Conservation (phyloP, 495 filamentous ascomycete species). For the Penicillium dipodomyicola region DNA sequence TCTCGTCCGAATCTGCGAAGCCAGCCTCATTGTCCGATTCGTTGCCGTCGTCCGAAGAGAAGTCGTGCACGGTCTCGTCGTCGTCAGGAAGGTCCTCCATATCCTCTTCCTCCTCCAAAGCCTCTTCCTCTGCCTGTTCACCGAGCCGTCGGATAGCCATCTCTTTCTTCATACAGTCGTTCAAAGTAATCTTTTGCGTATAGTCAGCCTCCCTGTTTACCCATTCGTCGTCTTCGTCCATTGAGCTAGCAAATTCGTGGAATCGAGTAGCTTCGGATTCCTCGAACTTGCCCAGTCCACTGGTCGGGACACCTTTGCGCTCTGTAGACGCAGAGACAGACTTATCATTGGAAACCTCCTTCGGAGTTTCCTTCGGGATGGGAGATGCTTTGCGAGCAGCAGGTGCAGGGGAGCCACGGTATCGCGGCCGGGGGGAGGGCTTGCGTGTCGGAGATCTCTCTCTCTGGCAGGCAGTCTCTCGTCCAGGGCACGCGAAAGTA, state of each 20-base stretch:
- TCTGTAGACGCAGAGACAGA: constrained; percentile 7
- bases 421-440: constrained; percentile 36
- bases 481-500: constrained; percentile 60
- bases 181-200: constrained; percentile 71
- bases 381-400: constrained; percentile 49
- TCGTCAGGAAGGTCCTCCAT: constrained; percentile 58
- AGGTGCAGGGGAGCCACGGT: constrained; percentile 46
- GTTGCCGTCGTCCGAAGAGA: constrained; percentile 66
- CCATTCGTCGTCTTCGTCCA: constrained; percentile 84
- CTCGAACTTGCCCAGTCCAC: constrained; percentile 56
- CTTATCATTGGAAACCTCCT: constrained; percentile 9
- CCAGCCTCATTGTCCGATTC: constrained; percentile 96
- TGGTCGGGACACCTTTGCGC: constrained; percentile 36
- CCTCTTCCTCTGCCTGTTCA: constrained; percentile 90
- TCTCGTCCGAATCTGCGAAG: constrained; percentile 86
- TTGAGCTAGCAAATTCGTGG: constrained; percentile 87
- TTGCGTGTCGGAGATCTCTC: constrained; percentile 34
- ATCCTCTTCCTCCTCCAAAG: constrained; percentile 61
- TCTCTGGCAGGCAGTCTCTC: constrained; percentile 31
- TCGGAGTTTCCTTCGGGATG: constrained; percentile 15
- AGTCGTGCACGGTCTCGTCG: constrained; percentile 63
- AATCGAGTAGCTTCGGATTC: constrained; percentile 72
- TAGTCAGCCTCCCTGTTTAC: constrained; percentile 62
- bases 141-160: constrained; percentile 80
- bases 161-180: constrained; percentile 88